Evolutionary conservation across 352 stramenopile genomes (phyloP).

Genomic region (Phytophthora tentaculata): DNA sequence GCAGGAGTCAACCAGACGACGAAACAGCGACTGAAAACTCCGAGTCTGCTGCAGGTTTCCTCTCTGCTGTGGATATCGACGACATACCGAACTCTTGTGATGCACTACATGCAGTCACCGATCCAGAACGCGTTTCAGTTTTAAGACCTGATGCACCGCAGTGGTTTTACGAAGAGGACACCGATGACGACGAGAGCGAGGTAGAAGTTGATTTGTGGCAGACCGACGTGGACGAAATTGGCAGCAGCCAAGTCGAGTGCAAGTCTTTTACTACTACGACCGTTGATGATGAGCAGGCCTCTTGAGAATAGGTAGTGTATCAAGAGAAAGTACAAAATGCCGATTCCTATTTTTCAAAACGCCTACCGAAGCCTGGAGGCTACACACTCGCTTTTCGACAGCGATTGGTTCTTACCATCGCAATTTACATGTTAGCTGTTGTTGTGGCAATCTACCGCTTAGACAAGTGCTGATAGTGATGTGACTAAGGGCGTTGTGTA

Average conservation of each 20-base stretch:
- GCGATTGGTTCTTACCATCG: too few relatives aligned
- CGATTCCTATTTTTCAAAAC: too few relatives aligned
- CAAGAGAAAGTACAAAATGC: too few relatives aligned
- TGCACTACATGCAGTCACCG: not conserved
- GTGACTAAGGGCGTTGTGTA: too few relatives aligned
- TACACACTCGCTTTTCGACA: too few relatives aligned
- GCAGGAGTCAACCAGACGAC: not conserved
- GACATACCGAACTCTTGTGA: not conserved
- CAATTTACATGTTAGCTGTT: too few relatives aligned
- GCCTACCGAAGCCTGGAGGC: too few relatives aligned
- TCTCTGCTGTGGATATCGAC: slow-evolving; percentile 8
- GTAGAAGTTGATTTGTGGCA: not conserved
- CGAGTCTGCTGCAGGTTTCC: slow-evolving; percentile 6
- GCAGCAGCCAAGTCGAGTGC: not conserved
- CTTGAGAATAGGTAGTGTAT: too few relatives aligned
- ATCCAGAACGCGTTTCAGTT: not conserved
- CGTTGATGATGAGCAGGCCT: slow-evolving; percentile 16
- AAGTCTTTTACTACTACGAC: not conserved
- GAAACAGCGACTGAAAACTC: not conserved
- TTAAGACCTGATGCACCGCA: slow-evolving; percentile 19
- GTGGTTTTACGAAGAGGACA: slow-evolving; percentile 26
- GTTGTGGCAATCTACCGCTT: too few relatives aligned
- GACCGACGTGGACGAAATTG: slow-evolving; percentile 1
- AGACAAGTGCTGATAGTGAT: too few relatives aligned
- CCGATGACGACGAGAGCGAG: not conserved